Evolutionary conservation across 495 filamentous ascomycete genomes (phyloP).

Genomic region (Clohesyomyces aquaticus): DNA sequence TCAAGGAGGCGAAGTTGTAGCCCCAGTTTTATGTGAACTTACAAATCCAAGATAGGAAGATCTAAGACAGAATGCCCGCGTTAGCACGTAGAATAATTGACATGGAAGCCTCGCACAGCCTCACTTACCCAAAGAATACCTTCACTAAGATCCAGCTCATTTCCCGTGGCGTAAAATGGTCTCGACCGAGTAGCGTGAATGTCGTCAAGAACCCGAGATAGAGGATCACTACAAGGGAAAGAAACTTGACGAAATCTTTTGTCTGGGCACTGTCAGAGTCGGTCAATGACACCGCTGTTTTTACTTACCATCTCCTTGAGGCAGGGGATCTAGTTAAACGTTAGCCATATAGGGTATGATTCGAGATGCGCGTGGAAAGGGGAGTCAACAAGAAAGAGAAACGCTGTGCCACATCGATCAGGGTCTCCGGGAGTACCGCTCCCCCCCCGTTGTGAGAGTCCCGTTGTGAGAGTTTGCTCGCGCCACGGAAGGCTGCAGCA

Average conservation of each 20-base stretch:
- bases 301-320: conserved; percentile 77
- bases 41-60: conserved; percentile 83
- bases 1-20: conserved; percentile 25
- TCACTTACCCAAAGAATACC: conserved; percentile 70
- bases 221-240: conserved; percentile 81
- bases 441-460: background rate
- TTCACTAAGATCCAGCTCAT: conserved; percentile 90
- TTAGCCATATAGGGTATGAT: conserved; percentile 15
- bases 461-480: no score
- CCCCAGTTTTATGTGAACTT: conserved; percentile 45
- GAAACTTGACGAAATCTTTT: conserved; percentile 89
- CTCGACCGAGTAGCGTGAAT: conserved; percentile 84
- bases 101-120: conserved; percentile 24
- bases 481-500: background rate
- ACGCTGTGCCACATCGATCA: conserved; percentile 10
- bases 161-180: conserved; percentile 68
- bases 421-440: background rate
- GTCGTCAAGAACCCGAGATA: conserved; percentile 89
- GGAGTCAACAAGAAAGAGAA: background rate
- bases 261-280: conserved; percentile 58
- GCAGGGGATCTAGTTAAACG: conserved; percentile 66
- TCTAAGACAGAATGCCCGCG: conserved; percentile 38
- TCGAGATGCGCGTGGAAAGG: background rate
- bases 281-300: conserved; percentile 17
- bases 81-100: conserved; percentile 20